phyloP scores from a whole-genome alignment of 83 land plant genomes.

The Picea abies region DNA sequence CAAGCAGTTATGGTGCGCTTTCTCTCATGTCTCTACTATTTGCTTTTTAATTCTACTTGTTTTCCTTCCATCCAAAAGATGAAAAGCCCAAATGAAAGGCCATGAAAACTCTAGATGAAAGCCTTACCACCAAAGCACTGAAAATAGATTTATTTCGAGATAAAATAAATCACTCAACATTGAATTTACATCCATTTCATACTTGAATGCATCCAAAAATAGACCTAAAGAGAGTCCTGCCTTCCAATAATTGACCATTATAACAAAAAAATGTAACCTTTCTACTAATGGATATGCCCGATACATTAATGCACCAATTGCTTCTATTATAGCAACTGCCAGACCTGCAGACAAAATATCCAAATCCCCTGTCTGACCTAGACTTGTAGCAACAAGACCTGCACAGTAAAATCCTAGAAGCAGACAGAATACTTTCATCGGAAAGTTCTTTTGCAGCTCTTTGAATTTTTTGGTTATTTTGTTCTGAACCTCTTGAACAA shows the following conservation, averaged over 20 bases:
- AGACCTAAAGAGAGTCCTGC: conserved; percentile 80
- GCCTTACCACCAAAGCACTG: conserved; percentile 22
- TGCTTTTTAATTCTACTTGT: not conserved
- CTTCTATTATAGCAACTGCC: conserved; percentile 74
- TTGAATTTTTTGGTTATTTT: conserved; percentile 35
- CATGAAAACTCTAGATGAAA: not conserved
- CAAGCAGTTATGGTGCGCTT: not conserved
- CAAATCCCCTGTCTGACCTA: conserved; percentile 94
- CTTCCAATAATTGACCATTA: conserved; percentile 82
- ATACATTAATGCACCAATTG: conserved; percentile 79
- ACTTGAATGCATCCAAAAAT: conserved; percentile 87
- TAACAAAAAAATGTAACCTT: conserved; percentile 37
- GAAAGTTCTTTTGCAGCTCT: conserved; percentile 54
- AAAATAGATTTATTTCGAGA: conserved; percentile 24
- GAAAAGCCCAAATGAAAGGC: not conserved
- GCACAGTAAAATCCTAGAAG: conserved; percentile 82
- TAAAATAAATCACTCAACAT: conserved; percentile 11
- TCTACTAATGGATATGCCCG: conserved; percentile 35
- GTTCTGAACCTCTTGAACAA: conserved; percentile 31
- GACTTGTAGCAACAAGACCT: conserved; percentile 73
- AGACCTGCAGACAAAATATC: conserved; percentile 82
- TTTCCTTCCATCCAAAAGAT: not conserved
- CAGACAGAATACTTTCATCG: conserved; percentile 65
- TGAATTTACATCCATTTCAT: conserved; percentile 28
- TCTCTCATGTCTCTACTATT: not conserved